Percentiles rank a stretch among this genome's conserved stretches.
phyloP scores from a whole-genome alignment of 1,139 yeast species.

The Protomyces lactucae-debilis region DNA sequence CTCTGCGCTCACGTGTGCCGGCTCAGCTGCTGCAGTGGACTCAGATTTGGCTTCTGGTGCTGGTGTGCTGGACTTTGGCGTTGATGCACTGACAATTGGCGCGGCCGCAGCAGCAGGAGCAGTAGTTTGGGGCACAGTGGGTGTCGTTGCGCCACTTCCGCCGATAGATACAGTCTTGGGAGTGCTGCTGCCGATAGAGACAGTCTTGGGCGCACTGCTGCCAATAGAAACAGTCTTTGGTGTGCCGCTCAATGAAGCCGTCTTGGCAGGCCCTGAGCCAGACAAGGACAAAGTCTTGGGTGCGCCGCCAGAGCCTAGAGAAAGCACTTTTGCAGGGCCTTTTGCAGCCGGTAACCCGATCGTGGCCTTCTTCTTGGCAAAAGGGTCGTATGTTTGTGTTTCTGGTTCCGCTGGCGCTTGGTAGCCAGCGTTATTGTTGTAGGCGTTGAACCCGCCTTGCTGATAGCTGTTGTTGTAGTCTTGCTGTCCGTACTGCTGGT shows the following conservation, averaged over 20 bases:
- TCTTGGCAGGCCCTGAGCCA: conserved; percentile 24
- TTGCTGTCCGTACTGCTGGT: conserved; percentile 44
- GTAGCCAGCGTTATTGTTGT: conserved; percentile 32
- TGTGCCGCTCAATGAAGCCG: conserved; percentile 18
- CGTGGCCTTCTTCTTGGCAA: conserved; percentile 10
- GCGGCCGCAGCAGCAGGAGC: conserved; percentile 28
- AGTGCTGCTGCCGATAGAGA: conserved; percentile 13
- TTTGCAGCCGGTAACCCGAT: conserved; percentile 20
- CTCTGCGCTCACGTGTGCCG: conserved; percentile 32
- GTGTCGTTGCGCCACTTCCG: conserved; percentile 30
- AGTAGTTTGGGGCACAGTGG: conserved; percentile 33
- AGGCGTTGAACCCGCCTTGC: conserved; percentile 48
- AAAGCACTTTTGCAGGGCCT: conserved; percentile 28
- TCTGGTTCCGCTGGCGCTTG: conserved; percentile 26
- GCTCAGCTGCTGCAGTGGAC: conserved; percentile 34
- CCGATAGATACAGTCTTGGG: conserved; percentile 4
- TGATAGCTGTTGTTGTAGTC: conserved; percentile 69
- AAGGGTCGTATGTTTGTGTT: conserved; percentile 14
- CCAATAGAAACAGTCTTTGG: conserved; percentile 19
- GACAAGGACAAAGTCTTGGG: conserved; percentile 20
- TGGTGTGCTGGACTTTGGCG: conserved; percentile 28
- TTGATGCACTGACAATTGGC: conserved; percentile 1
- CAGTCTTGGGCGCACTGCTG: conserved; percentile 15
- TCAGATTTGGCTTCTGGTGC: conserved; percentile 29
- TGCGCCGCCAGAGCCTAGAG: conserved; percentile 20